Evolutionary conservation across 768 basidiomycete genomes (phyloP), one percentile per base, ranked within the genome.

Genomic region (Podaxis rugospora): DNA sequence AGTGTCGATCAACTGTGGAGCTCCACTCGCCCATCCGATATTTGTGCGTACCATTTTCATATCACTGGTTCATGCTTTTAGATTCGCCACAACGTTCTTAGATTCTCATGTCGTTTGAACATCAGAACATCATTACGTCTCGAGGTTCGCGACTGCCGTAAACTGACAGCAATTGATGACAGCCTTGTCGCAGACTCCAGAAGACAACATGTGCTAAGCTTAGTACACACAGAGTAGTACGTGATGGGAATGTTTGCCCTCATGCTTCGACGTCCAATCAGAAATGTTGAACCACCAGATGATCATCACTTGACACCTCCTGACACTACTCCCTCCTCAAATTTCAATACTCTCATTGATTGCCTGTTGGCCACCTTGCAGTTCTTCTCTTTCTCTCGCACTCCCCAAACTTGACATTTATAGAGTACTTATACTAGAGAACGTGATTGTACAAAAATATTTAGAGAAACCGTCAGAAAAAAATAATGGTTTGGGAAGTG

Each of bases 121-220:
- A 36, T 35, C 28, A 35, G 25, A 53, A 18, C 27, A 35, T n/a
- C 46, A 47, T 47, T 55, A 44, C n/a, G 54, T 44, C 54, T 40
- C 54, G 54, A 55, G 54, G 54, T 27, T 55, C 54, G 40, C 40
- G 21, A 55, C 39, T 55, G 54, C 54, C 54, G 54, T 55, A 28
- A 40, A 16, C 4, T 21, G 16, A 44, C 42, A 44, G 9, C 42
- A 44, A 9, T 6, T 44, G 42, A 44, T 44, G n/a, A 3, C 42
- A 18, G 18, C 18, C 18, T 44, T n/a, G 42, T 44, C n/a, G n/a
- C 42, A 42, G 40, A 42, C 14, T 18, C 18, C 18, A 21, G n/a
- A 44, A 40, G 39, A 40, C 39, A 32, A 32, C 32, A 32, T 32
- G 32, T 32, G 32, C 32, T 32, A 32, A 32, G 32, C 9, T 32